Conservation (phyloP, 2,329 filamentous ascomycete species). For the Aspergillus pseudoviridinutans region DNA sequence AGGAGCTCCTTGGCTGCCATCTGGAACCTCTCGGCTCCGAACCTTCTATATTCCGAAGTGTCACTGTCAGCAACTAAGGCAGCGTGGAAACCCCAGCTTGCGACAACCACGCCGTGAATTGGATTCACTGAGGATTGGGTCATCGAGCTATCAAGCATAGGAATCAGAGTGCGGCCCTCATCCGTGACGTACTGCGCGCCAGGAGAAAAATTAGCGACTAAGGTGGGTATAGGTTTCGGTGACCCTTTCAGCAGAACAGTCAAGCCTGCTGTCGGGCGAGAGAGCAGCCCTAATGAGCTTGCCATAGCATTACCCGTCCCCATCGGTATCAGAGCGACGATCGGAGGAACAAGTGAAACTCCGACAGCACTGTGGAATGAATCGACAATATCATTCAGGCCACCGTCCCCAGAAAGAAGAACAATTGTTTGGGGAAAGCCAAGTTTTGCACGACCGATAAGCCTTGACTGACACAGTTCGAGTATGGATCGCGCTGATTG, state of each 20-base stretch:
- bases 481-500: slow-evolving; percentile 59
- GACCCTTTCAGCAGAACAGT: slow-evolving; percentile 58
- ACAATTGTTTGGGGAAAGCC: slow-evolving; percentile 60
- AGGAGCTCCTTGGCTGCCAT: slow-evolving; percentile 78
- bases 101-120: slow-evolving; percentile 73
- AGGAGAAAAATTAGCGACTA: slow-evolving; percentile 58
- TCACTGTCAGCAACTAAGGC: slow-evolving; percentile 88
- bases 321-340: slow-evolving; percentile 53
- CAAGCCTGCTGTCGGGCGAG: slow-evolving; percentile 41
- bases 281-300: slow-evolving; percentile 34
- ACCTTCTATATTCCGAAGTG: slow-evolving; percentile 71
- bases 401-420: slow-evolving; percentile 83
- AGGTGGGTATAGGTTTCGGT: slow-evolving; percentile 56
- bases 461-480: slow-evolving; percentile 53
- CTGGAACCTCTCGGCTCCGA: slow-evolving; percentile 73
- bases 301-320: slow-evolving; percentile 48
- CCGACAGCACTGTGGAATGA: slow-evolving; percentile 42
- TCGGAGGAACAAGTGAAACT: slow-evolving; percentile 45
- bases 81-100: slow-evolving; percentile 86
- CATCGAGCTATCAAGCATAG: slow-evolving; percentile 11
- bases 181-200: slow-evolving; percentile 48
- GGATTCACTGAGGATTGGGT: slow-evolving; percentile 29
- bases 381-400: slow-evolving; percentile 78
- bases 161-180: slow-evolving; percentile 42
- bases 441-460: slow-evolving; percentile 49